These are phyloP conservation scores for Luvunga scandens DNA, from an alignment of 345 rosid species.

Conservation along the genomic window DNA sequence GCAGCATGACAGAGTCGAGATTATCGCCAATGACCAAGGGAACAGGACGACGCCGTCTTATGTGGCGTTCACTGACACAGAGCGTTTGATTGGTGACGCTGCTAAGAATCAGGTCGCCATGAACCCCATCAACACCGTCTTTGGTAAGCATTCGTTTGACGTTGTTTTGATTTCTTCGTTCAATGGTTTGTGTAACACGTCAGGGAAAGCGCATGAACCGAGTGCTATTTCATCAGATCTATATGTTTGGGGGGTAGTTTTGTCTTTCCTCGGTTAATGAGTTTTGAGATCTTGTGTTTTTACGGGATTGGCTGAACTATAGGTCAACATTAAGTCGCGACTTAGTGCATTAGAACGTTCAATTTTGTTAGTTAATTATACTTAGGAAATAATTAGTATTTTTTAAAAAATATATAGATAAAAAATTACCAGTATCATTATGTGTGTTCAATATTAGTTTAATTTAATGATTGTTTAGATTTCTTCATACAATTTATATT, in stretches of 20 bases:
- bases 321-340: background rate
- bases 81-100: constrained; percentile 62
- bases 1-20: constrained; percentile 65
- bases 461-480: too few relatives aligned
- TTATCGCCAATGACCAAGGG: constrained; percentile 61
- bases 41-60: constrained; percentile 56
- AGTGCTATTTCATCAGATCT: background rate
- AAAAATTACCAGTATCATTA: too few relatives aligned
- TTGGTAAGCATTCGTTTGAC: constrained; percentile 32
- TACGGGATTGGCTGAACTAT: background rate
- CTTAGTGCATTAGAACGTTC: background rate
- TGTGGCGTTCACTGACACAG: constrained; percentile 51
- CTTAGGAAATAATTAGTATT: too few relatives aligned
- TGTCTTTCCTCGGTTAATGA: background rate
- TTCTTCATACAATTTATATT: too few relatives aligned
- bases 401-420: too few relatives aligned
- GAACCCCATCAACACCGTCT: constrained; percentile 60
- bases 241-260: background rate
- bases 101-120: constrained; percentile 67
- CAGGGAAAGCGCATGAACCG: too few relatives aligned
- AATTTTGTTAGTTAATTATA: background rate
- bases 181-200: too few relatives aligned
- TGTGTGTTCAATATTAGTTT: too few relatives aligned
- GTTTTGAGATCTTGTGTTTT: background rate
- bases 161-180: too few relatives aligned